A percentile compares a stretch with the other conserved stretches of the same genome.
These are phyloP conservation scores for Hemisphaericaspora lyxosophila DNA, from an alignment of 1,139 yeast species.

Conservation along the genomic window DNA sequence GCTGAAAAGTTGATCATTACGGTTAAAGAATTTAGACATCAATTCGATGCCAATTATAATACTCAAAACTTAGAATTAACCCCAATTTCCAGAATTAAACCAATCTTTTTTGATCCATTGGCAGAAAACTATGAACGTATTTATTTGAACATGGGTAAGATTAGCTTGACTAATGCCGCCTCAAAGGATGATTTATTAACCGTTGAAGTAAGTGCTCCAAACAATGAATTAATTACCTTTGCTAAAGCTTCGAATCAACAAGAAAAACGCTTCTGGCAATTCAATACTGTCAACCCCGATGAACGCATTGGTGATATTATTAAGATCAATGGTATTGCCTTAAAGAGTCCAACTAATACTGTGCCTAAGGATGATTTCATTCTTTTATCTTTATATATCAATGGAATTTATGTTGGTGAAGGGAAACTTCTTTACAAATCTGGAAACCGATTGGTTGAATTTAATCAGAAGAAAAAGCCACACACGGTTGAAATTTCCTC, in stretches of 20 bases:
- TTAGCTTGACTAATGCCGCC: constrained; percentile 29
- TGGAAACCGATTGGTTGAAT: constrained; percentile 43
- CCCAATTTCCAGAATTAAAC: constrained; percentile 61
- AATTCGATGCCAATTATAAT: constrained; percentile 25
- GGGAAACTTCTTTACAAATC: constrained; percentile 46
- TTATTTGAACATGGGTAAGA: constrained; percentile 57
- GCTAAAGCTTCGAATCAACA: constrained; percentile 70
- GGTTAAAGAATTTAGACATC: constrained; percentile 71
- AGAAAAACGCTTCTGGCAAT: constrained; percentile 60
- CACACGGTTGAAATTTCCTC: constrained; percentile 39
- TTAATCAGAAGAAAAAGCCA: constrained; percentile 35
- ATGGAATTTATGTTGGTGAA: constrained; percentile 63
- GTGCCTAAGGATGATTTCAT: constrained; percentile 53
- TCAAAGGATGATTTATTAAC: constrained; percentile 44
- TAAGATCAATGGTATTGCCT: constrained; percentile 55
- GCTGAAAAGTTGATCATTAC: constrained; percentile 72
- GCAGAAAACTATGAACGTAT: constrained; percentile 61
- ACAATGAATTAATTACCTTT: constrained; percentile 51
- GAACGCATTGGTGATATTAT: constrained; percentile 74
- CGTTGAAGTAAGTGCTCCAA: constrained; percentile 47
- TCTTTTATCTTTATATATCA: constrained; percentile 58
- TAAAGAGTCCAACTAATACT: constrained; percentile 31
- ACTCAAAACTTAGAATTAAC: constrained; percentile 18
- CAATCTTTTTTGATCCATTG: constrained; percentile 63
- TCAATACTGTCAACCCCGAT: constrained; percentile 72